Percentiles rank a stretch among this genome's conserved stretches.
These are phyloP conservation scores for Leccinum arenicola DNA, from an alignment of 768 basidiomycete genomes.

Conservation along the genomic window DNA sequence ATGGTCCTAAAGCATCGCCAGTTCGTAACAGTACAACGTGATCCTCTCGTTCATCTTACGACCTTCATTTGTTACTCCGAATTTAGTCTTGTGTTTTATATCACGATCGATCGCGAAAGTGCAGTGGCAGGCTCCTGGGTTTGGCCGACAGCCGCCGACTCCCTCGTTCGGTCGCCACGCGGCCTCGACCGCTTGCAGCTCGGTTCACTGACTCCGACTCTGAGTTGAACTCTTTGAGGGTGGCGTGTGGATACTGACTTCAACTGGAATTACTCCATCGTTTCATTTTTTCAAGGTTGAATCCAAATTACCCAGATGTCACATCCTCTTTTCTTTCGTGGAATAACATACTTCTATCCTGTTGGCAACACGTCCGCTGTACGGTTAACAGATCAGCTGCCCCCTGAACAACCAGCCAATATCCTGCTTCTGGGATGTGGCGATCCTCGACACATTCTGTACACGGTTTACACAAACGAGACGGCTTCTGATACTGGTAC, in stretches of 20 bases:
- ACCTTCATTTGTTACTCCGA: neutral
- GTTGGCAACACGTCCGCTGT: constrained; percentile 58
- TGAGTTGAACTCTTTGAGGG: neutral
- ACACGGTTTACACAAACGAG: constrained; percentile 37
- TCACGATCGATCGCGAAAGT: neutral
- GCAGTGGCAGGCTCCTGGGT: too few relatives aligned
- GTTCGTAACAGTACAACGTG: neutral
- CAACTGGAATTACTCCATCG: neutral
- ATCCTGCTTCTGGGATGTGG: constrained; percentile 56
- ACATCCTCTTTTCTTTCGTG: constrained; percentile 24
- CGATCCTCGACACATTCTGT: constrained; percentile 53
- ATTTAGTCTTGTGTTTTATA: too few relatives aligned
- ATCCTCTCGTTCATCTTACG: neutral
- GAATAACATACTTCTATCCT: constrained; percentile 50
- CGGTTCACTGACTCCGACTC: neutral
- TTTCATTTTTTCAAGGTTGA: neutral
- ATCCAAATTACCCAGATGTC: constrained; percentile 18
- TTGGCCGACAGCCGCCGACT: neutral
- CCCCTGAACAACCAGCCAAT: constrained; percentile 46
- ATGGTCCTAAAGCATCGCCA: too few relatives aligned
- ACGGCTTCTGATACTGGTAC: constrained; percentile 9
- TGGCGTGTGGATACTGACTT: too few relatives aligned
- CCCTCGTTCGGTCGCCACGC: neutral
- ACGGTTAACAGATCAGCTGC: constrained; percentile 44
- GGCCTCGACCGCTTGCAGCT: neutral